phyloP scores from a whole-genome alignment of 768 basidiomycete species.

The Rhizopogon sp. region DNA sequence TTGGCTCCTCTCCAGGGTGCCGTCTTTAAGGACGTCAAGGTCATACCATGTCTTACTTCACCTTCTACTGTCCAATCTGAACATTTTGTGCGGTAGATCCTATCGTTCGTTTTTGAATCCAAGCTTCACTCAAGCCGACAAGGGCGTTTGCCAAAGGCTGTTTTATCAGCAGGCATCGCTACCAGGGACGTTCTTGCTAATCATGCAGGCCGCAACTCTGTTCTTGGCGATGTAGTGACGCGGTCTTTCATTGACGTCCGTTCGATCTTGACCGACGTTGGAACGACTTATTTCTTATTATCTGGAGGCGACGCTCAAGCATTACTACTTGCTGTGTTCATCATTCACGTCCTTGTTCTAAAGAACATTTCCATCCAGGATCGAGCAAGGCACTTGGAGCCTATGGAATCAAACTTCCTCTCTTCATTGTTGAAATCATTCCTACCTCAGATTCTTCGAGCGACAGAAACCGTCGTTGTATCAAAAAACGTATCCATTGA shows the following conservation, averaged over 20 bases:
- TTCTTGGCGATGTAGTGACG: background rate
- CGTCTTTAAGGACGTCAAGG: slow-evolving; percentile 63
- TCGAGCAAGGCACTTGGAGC: slow-evolving; percentile 30
- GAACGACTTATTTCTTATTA: background rate
- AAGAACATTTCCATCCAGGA: slow-evolving; percentile 31
- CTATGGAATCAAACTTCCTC: slow-evolving; percentile 24
- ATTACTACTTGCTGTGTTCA: slow-evolving; percentile 30
- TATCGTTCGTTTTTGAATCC: slow-evolving; percentile 53
- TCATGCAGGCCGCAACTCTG: background rate
- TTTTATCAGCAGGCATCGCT: slow-evolving; percentile 5
- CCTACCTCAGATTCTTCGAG: slow-evolving; percentile 34
- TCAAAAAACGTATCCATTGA: slow-evolving; percentile 29
- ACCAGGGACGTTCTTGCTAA: slow-evolving; percentile 11
- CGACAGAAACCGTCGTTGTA: slow-evolving; percentile 21
- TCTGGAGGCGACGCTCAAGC: background rate
- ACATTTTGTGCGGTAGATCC: slow-evolving; percentile 35
- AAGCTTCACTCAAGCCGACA: slow-evolving; percentile 17
- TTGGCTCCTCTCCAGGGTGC: slow-evolving; percentile 48
- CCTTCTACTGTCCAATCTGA: background rate
- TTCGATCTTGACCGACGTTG: background rate
- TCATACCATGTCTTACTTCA: slow-evolving; percentile 12
- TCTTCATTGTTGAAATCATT: slow-evolving; percentile 31
- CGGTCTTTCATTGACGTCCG: background rate
- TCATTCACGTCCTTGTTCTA: slow-evolving; percentile 36
- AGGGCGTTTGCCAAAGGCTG: slow-evolving; percentile 9